Evolutionary conservation across 2,329 filamentous ascomycete genomes (phyloP).

Genomic region (Gnomoniopsis sp.): DNA sequence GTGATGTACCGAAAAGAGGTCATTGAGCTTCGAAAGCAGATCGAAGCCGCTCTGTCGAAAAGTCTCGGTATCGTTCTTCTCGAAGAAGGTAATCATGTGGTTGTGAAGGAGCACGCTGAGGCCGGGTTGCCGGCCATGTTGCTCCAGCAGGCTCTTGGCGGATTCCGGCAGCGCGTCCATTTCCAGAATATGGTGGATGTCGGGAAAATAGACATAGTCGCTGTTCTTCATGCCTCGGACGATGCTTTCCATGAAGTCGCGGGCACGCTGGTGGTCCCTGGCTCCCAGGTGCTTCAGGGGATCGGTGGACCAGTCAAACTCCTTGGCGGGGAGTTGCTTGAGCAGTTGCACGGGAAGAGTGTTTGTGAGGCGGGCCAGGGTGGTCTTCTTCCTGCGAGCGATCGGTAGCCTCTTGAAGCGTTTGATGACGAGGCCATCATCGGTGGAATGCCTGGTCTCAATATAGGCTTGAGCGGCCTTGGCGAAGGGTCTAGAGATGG

Average conservation of each 20-base stretch:
- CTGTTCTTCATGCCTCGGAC: background rate
- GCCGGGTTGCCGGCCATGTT: conserved; percentile 10
- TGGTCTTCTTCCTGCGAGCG: conserved; percentile 1
- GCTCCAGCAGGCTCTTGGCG: background rate
- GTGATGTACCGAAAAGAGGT: conserved; percentile 10
- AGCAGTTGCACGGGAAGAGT: conserved; percentile 11
- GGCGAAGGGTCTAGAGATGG: background rate
- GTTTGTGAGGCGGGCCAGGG: conserved; percentile 10
- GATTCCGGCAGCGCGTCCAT: conserved; percentile 6
- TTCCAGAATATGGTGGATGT: conserved; percentile 6
- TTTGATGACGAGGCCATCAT: conserved; percentile 17
- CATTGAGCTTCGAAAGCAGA: conserved; percentile 15
- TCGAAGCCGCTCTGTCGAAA: conserved; percentile 17
- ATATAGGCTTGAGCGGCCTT: background rate
- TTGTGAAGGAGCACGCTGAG: conserved; percentile 26
- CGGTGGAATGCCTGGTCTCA: conserved; percentile 11
- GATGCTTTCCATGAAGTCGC: conserved; percentile 5
- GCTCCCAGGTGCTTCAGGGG: conserved; percentile 8
- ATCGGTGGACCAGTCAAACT: conserved; percentile 15
- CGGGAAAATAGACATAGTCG: background rate
- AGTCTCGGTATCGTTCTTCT: conserved; percentile 19
- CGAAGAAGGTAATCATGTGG: conserved; percentile 22
- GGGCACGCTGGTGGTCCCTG: conserved; percentile 2
- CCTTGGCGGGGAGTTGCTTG: conserved; percentile 4
- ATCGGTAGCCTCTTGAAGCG: conserved; percentile 19